A percentile compares a stretch with the other conserved stretches of the same genome.
Conservation (phyloP, 768 basidiomycete genomes). For the Galerina marginata region DNA sequence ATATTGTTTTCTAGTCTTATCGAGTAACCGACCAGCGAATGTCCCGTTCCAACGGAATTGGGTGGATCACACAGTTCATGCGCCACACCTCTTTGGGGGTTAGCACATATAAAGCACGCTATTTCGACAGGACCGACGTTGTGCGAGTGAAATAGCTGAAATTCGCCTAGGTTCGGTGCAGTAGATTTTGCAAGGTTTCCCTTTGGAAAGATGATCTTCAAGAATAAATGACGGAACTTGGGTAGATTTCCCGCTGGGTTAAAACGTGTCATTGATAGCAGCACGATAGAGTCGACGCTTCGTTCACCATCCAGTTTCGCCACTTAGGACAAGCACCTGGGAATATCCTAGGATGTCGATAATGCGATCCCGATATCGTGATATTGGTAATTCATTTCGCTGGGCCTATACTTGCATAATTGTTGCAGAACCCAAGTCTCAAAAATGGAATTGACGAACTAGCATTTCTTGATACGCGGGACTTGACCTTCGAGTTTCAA, state of each 20-base stretch:
- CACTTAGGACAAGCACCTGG: slow-evolving; percentile 85
- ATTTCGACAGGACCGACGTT: slow-evolving; percentile 50
- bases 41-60: slow-evolving; percentile 74
- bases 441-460: slow-evolving; percentile 47
- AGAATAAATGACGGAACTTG: slow-evolving; percentile 94
- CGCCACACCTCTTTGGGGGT: slow-evolving; percentile 62
- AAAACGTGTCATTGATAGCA: slow-evolving; percentile 3
- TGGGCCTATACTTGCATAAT: slow-evolving; percentile 53
- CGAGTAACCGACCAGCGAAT: slow-evolving; percentile 91
- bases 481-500: slow-evolving; percentile 65
- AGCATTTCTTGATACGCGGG: slow-evolving; percentile 87
- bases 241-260: slow-evolving; percentile 90
- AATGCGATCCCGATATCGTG: slow-evolving; percentile 78
- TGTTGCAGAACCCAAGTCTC: background rate
- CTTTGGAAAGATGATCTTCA: slow-evolving; percentile 84
- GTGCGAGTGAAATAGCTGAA: slow-evolving; percentile 93
- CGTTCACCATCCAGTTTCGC: slow-evolving; percentile 48
- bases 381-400: slow-evolving; percentile 85
- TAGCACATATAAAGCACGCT: background rate
- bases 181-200: slow-evolving; percentile 86
- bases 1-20: slow-evolving; percentile 92
- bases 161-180: slow-evolving; percentile 97
- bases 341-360: slow-evolving; percentile 68
- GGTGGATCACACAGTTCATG: slow-evolving; percentile 88
- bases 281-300: slow-evolving; percentile 1